A percentile compares a stretch with the other conserved stretches of the same genome.
These are phyloP conservation scores for Astragalus glycyphyllos DNA, from an alignment of 306 rosid species.

Conservation along the genomic window DNA sequence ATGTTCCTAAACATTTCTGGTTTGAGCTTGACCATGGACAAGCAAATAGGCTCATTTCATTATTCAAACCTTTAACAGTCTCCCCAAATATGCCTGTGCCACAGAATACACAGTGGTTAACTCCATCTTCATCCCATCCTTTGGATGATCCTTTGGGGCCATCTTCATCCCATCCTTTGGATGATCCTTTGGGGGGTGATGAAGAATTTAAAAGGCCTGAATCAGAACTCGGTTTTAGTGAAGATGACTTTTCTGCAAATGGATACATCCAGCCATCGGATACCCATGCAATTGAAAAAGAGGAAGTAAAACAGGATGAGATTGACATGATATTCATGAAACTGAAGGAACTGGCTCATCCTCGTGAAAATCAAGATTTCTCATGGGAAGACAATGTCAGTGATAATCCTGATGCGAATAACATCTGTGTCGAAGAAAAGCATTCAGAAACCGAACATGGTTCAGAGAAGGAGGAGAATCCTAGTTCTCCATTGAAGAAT, in stretches of 20 bases:
- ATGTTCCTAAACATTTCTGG: slow-evolving; percentile 62
- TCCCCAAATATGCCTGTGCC: slow-evolving; percentile 45
- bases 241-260: slow-evolving; percentile 47
- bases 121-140: slow-evolving; percentile 43
- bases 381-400: slow-evolving; percentile 43
- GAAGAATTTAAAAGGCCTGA: slow-evolving; percentile 44
- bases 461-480: slow-evolving; percentile 51
- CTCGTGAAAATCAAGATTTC: slow-evolving; percentile 42
- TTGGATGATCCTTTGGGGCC: slow-evolving; percentile 36
- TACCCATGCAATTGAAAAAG: slow-evolving; percentile 37
- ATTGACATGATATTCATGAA: slow-evolving; percentile 50
- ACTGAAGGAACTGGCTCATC: slow-evolving; percentile 60
- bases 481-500: slow-evolving; percentile 44
- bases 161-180: slow-evolving; percentile 44
- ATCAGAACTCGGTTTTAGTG: slow-evolving; percentile 49
- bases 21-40: slow-evolving; percentile 90
- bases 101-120: slow-evolving; percentile 40
- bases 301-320: slow-evolving; percentile 52
- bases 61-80: slow-evolving; percentile 55
- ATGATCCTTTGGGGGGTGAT: slow-evolving; percentile 43
- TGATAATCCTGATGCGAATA: slow-evolving; percentile 37
- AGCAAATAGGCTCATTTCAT: slow-evolving; percentile 54
- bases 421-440: slow-evolving; percentile 18
- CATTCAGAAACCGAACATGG: slow-evolving; percentile 29
- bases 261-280: slow-evolving; percentile 49